A percentile compares a stretch with the other conserved stretches of the same genome.
Evolutionary conservation across 139 green algal species (phyloP).

Genomic region (Chlamydomonas incerta): DNA sequence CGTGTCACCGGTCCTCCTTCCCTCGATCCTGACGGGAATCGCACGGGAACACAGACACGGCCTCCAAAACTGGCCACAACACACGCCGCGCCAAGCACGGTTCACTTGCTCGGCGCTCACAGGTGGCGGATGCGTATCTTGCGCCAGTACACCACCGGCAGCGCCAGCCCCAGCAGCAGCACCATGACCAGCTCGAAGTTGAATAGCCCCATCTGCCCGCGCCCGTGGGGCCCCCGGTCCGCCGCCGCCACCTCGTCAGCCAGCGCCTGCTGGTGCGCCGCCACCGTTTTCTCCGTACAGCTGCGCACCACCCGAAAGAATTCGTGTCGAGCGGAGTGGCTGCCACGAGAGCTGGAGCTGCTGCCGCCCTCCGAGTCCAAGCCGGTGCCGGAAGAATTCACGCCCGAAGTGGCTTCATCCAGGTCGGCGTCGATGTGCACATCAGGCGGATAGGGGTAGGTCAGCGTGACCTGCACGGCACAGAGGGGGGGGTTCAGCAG

Average conservation of each 20-base stretch:
- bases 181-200: slow-evolving; percentile 39
- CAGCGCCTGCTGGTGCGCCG: slow-evolving; percentile 15
- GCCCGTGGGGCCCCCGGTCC: background rate
- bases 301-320: slow-evolving; percentile 30
- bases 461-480: slow-evolving; percentile 5
- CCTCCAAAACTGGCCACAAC: too few species aligned
- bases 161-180: slow-evolving; percentile 36
- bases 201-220: slow-evolving; percentile 23
- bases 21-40: too few species aligned
- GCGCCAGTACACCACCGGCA: slow-evolving; percentile 60
- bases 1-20: too few species aligned
- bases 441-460: slow-evolving; percentile 35
- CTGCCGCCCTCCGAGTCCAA: background rate
- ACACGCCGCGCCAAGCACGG: too few species aligned
- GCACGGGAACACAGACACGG: too few species aligned
- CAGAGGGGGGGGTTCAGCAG: too few species aligned
- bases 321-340: background rate
- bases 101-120: background rate
- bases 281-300: slow-evolving; percentile 29
- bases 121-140: slow-evolving; percentile 54
- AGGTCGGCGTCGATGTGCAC: slow-evolving; percentile 31
- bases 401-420: background rate
- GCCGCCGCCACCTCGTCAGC: slow-evolving; percentile 12
- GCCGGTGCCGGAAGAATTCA: too few species aligned
- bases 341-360: too few species aligned